These are phyloP conservation scores for Mortierella sp. DNA, from an alignment of 371 early-diverging fungal genomes.

Conservation along the genomic window DNA sequence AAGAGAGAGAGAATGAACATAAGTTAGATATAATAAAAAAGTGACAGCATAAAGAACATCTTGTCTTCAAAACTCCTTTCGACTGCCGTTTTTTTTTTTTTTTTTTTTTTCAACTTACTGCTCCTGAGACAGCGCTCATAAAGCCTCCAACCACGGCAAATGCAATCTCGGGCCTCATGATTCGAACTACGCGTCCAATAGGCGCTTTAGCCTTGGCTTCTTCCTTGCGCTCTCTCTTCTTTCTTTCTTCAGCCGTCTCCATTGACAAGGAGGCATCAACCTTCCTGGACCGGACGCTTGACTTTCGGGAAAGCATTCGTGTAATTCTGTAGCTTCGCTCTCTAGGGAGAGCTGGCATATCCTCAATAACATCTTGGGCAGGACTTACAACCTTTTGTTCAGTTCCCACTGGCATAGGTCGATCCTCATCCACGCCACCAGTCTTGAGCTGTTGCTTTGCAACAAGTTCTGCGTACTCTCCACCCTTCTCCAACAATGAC, in stretches of 20 bases:
- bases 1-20: slow-evolving; percentile 1
- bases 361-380: not conserved
- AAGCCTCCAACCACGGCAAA: slow-evolving; percentile 35
- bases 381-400: no score
- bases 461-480: slow-evolving; percentile 68
- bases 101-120: slow-evolving; percentile 11
- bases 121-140: slow-evolving; percentile 34
- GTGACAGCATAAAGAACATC: no score
- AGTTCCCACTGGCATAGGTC: not conserved
- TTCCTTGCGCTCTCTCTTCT: slow-evolving; percentile 14
- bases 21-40: not conserved
- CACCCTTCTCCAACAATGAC: slow-evolving; percentile 60
- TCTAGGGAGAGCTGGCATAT: slow-evolving; percentile 6
- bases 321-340: not conserved
- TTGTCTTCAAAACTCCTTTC: not conserved
- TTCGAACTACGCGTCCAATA: slow-evolving; percentile 35
- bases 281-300: not conserved
- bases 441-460: slow-evolving; percentile 64
- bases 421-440: slow-evolving; percentile 21
- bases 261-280: not conserved
- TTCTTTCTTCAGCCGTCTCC: slow-evolving; percentile 11
- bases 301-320: slow-evolving; percentile 6
- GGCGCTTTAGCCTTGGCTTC: slow-evolving; percentile 22
- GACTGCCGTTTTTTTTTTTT: not conserved
- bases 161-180: slow-evolving; percentile 26